These are phyloP conservation scores for Podaxis carcinomalis DNA, from an alignment of 768 basidiomycete species.

Conservation along the genomic window DNA sequence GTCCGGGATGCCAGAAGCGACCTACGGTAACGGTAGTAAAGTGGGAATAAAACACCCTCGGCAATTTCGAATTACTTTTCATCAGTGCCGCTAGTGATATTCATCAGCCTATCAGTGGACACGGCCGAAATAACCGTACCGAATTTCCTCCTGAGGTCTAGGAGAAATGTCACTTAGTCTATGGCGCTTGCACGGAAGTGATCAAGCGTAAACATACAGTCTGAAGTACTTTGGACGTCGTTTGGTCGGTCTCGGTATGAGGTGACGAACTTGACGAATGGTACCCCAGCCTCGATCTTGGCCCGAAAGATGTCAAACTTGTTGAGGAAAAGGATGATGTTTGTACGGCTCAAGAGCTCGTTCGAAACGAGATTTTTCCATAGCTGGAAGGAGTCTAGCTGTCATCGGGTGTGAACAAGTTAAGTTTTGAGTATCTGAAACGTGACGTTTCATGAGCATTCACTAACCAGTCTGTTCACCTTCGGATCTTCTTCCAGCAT, in stretches of 20 bases:
- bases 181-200: constrained; percentile 2
- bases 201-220: constrained; percentile 53
- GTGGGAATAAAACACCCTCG: constrained; percentile 59
- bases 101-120: not conserved
- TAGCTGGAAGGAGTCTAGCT: constrained; percentile 76
- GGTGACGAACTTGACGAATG: constrained; percentile 63
- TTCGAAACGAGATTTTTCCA: constrained; percentile 75
- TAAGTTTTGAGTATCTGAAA: not conserved
- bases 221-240: constrained; percentile 61
- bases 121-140: constrained; percentile 24
- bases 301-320: constrained; percentile 72
- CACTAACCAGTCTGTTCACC: constrained; percentile 55
- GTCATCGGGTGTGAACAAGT: not conserved
- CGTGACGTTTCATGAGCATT: not conserved
- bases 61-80: constrained; percentile 36
- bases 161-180: constrained; percentile 27
- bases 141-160: constrained; percentile 29
- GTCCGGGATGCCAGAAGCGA: constrained; percentile 3
- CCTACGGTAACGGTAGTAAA: constrained; percentile 64
- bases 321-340: constrained; percentile 77
- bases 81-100: constrained; percentile 32
- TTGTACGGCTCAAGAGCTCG: constrained; percentile 64
- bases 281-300: constrained; percentile 63
- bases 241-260: constrained; percentile 69
- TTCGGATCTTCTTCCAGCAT: constrained; percentile 60